A percentile compares a stretch with the other conserved stretches of the same genome.
These are phyloP conservation scores for Tuber brumale DNA, from an alignment of 495 filamentous ascomycete genomes.

Conservation along the genomic window DNA sequence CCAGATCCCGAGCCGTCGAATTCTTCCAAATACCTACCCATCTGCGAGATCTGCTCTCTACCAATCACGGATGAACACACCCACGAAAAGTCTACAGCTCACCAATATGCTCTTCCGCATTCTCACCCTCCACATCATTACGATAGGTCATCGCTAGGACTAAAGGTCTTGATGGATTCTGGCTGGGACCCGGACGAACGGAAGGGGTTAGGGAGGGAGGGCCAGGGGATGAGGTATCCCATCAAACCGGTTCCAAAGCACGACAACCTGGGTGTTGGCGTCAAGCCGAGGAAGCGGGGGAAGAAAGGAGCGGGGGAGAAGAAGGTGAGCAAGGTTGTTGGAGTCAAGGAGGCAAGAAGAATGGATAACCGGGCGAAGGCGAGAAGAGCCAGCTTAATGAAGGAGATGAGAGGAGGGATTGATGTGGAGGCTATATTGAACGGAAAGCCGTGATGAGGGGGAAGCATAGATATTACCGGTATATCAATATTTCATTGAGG, in stretches of 20 bases:
- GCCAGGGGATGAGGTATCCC: constrained; percentile 69
- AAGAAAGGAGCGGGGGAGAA: constrained; percentile 9
- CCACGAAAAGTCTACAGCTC: constrained; percentile 69
- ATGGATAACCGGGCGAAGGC: constrained; percentile 45
- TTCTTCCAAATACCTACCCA: constrained; percentile 6
- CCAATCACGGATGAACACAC: constrained; percentile 45
- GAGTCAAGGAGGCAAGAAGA: constrained; percentile 39
- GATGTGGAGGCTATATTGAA: constrained; percentile 56
- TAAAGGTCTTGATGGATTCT: constrained; percentile 65
- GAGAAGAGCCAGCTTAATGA: constrained; percentile 58
- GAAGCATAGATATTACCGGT: background rate
- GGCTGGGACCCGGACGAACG: constrained; percentile 86
- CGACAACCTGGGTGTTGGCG: constrained; percentile 67
- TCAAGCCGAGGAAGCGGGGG: constrained; percentile 30
- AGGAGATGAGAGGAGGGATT: constrained; percentile 59
- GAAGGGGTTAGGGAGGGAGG: constrained; percentile 60
- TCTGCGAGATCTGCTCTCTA: constrained; percentile 57
- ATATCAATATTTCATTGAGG: constrained; percentile 1
- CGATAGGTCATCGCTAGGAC: constrained; percentile 68
- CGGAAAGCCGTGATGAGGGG: constrained; percentile 52
- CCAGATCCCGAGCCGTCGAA: background rate
- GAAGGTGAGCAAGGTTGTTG: constrained; percentile 44
- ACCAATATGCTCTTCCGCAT: constrained; percentile 73
- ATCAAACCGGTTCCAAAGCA: constrained; percentile 67
- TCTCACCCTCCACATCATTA: constrained; percentile 79